Conservation (phyloP, 768 basidiomycete genomes). For the Stropharia rugosoannulata region DNA sequence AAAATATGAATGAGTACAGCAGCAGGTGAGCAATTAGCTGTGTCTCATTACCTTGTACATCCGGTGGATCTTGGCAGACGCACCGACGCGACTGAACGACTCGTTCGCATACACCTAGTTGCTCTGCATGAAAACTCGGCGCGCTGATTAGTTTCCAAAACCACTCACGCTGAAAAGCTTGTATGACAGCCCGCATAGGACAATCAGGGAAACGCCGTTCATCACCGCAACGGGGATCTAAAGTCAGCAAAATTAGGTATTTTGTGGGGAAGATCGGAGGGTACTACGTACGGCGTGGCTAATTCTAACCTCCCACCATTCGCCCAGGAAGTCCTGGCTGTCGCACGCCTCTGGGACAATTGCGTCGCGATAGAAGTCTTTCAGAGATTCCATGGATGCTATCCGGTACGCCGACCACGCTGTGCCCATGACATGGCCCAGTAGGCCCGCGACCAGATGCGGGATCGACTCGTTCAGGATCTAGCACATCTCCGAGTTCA, state of each 20-base stretch:
- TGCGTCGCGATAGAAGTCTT: conserved; percentile 28
- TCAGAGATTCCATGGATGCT: conserved; percentile 27
- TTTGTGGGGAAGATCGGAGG: background rate
- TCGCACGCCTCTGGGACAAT: conserved; percentile 39
- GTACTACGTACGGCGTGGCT: conserved; percentile 33
- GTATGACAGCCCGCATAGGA: conserved; percentile 36
- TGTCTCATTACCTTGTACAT: conserved; percentile 43
- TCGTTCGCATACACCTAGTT: no score
- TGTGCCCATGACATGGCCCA: conserved; percentile 44
- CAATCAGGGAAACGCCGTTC: conserved; percentile 34
- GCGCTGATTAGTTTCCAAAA: no score
- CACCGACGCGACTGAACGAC: no score
- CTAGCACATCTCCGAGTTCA: conserved; percentile 22
- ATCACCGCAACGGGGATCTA: conserved; percentile 42
- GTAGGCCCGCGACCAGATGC: conserved; percentile 46
- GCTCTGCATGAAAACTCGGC: no score
- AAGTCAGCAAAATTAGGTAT: background rate
- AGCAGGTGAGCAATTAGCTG: no score
- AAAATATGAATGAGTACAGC: background rate
- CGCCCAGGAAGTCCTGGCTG: conserved; percentile 37
- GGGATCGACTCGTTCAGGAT: conserved; percentile 52
- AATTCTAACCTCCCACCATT: conserved; percentile 39
- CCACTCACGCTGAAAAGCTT: conserved; percentile 39
- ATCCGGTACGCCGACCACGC: conserved; percentile 49
- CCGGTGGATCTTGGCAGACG: conserved; percentile 19